Conservation (phyloP, 352 stramenopile species). For the Globisporangium cylindrosporum region DNA sequence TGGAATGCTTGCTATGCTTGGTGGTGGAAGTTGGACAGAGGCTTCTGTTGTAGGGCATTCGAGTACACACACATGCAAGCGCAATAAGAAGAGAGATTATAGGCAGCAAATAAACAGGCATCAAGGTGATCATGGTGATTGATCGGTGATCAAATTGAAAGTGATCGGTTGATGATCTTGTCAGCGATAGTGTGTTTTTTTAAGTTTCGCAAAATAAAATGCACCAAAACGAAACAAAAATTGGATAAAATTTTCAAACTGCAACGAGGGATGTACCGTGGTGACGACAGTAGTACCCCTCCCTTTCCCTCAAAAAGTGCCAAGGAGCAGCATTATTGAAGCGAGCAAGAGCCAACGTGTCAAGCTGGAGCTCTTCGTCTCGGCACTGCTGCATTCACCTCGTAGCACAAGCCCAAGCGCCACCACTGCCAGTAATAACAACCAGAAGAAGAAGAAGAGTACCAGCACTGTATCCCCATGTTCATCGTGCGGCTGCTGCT, state of each 20-base stretch:
- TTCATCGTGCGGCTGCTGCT: constrained; percentile 14
- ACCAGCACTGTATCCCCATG: background rate
- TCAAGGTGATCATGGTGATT: too few species aligned
- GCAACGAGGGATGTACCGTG: background rate
- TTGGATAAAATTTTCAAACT: background rate
- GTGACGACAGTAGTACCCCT: background rate
- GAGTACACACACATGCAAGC: background rate
- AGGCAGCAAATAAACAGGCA: too few species aligned
- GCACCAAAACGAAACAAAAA: too few species aligned
- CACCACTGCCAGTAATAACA: background rate
- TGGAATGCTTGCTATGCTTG: background rate
- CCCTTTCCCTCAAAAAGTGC: background rate
- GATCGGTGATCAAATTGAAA: too few species aligned
- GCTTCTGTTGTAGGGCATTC: background rate
- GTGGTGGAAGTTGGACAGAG: too few species aligned
- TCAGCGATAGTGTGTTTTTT: too few species aligned
- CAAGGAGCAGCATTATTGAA: background rate
- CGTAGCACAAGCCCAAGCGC: background rate
- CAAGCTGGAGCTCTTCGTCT: background rate
- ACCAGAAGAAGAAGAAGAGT: background rate
- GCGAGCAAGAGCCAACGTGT: background rate
- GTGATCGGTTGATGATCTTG: too few species aligned
- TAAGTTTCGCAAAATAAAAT: too few species aligned
- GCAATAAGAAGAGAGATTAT: too few species aligned
- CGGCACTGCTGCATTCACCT: background rate